phyloP scores from a whole-genome alignment of 345 rosid species.

The Euphorbia tirucalli region DNA sequence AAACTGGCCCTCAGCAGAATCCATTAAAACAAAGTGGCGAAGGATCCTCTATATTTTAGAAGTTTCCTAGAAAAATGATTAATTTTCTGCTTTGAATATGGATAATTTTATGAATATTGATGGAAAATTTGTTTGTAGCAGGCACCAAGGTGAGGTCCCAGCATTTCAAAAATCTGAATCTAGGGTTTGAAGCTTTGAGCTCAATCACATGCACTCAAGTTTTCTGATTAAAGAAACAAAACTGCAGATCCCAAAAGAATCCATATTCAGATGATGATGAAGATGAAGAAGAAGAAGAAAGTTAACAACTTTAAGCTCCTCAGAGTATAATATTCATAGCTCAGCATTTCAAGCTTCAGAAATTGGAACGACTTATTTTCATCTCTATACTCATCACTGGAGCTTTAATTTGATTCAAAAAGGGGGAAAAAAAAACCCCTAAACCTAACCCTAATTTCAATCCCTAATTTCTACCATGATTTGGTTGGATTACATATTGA shows the following conservation, averaged over 20 bases:
- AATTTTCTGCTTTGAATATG: too few relatives aligned
- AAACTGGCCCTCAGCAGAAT: too few relatives aligned
- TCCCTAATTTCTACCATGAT: background rate
- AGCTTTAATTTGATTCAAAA: background rate
- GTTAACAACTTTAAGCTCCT: slow-evolving; percentile 12
- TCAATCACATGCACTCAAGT: background rate
- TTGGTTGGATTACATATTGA: too few relatives aligned
- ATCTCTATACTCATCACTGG: slow-evolving; percentile 13
- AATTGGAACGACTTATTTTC: slow-evolving; percentile 18
- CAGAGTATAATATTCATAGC: slow-evolving; percentile 1
- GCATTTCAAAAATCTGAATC: too few relatives aligned
- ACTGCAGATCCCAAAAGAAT: too few relatives aligned
- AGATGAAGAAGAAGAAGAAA: background rate
- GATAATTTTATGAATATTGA: too few relatives aligned
- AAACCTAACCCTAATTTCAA: background rate
- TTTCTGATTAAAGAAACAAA: background rate
- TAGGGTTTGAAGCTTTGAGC: background rate
- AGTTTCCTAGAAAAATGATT: too few relatives aligned
- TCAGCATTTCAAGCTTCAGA: slow-evolving; percentile 10
- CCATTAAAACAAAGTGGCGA: too few relatives aligned
- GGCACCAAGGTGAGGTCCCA: too few relatives aligned
- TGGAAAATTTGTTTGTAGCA: too few relatives aligned
- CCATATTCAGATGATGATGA: too few relatives aligned
- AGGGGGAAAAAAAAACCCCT: background rate
- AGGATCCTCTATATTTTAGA: too few relatives aligned